phyloP scores from a whole-genome alignment of 2,329 filamentous ascomycete genomes.

The Coniochaeta sp. region DNA sequence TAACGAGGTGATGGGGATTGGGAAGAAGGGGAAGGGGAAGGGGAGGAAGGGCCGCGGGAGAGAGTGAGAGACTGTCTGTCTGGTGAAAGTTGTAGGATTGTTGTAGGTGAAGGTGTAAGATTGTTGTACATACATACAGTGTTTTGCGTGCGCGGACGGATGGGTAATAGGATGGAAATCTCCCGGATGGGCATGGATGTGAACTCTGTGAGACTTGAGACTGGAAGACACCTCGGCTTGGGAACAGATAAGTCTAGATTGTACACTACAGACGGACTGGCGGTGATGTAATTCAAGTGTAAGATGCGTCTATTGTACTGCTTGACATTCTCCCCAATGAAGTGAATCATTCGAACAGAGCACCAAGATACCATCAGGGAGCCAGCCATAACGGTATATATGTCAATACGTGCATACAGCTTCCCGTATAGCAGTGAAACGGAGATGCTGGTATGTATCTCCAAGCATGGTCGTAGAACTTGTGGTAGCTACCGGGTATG shows the following conservation, averaged over 20 bases:
- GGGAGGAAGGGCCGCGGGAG: not conserved
- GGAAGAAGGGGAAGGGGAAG: not conserved
- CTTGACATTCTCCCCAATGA: not conserved
- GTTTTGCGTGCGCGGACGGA: not conserved
- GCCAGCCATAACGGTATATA: no score
- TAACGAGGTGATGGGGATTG: conserved; percentile 3
- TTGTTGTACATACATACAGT: no score
- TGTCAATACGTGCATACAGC: no score
- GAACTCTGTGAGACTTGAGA: not conserved
- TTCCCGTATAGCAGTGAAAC: no score
- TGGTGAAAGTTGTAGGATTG: no score
- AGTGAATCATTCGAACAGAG: no score
- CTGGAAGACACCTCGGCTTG: not conserved
- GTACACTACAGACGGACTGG: not conserved
- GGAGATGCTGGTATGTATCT: no score
- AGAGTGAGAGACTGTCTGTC: not conserved
- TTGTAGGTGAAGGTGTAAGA: not conserved
- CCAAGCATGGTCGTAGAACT: no score
- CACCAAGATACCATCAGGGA: no score
- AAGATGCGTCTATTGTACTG: not conserved
- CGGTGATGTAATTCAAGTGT: not conserved
- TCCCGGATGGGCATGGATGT: not conserved
- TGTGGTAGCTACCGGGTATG: no score
- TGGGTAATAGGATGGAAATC: not conserved
- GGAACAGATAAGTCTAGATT: not conserved